Base-by-base conservation (phyloP, 371 early-diverging fungal species). In the Mortierella sp. region DNA sequence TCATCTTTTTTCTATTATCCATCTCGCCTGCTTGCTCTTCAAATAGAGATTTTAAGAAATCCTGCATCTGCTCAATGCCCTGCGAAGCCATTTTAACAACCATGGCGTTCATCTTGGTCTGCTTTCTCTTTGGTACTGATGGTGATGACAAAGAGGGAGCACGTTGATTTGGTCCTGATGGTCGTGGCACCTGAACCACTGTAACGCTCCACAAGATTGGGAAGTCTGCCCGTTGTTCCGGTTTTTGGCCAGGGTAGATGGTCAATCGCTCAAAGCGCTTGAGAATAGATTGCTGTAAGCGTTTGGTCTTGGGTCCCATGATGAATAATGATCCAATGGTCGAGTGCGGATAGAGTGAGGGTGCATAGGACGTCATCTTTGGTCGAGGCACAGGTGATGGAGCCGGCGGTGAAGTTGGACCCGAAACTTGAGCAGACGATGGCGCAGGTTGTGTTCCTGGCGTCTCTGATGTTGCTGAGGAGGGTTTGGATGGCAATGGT, bases 81-180 rank as follows among this genome's bases (percentile, higher is more conserved):
- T 81, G 76, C 0, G 81, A 75, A 2, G 81, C 81, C 81, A 81
- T 81, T 69, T 81, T 81, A 64, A 81, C 81, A 14, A 81, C 81
- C 76, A 75, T 75, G 5, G 81, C 76, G 26, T 69, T 70, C 81
- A 81, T 75, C 70, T 63, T 81, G 20, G 40, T 39, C n/a, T 20
- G 65, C 47, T 80, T 80, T 59, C 80, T 63, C 62, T 61, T 57
- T 16, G 71, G 72, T 0, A 66, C 39, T 3, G 75, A 64, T 8
- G 62, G 11, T 0, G 58, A n/a, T 10, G 72, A 58, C 6, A 62
- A 22, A 3, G 57, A 22, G 11, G 68, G 30, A 1, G 62, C 24
- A 20, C 43, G 1, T 47, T 61, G 55, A 26, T 67, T 66, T 5
- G 77, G 64, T 0, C 1, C 47, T 8, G 72, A 49, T 10, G 81